These are phyloP conservation scores for Eudorina sp. DNA, from an alignment of 139 green algal genomes.

Conservation along the genomic window DNA sequence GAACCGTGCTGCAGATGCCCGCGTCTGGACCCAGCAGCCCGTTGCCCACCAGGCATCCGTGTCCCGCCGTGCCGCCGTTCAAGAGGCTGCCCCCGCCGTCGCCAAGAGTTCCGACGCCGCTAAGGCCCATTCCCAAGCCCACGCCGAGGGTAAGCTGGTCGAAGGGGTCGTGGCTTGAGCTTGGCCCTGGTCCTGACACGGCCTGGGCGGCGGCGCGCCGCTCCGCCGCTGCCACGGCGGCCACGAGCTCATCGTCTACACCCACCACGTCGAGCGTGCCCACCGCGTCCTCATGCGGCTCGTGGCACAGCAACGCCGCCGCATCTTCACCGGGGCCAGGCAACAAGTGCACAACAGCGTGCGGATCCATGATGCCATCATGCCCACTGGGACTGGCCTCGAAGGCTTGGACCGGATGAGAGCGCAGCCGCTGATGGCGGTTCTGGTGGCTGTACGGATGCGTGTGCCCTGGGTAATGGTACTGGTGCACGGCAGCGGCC, in stretches of 20 bases:
- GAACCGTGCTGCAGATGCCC: neutral
- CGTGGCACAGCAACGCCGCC: neutral
- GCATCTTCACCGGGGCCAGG: neutral
- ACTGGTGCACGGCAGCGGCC: neutral
- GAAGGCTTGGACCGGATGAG: neutral
- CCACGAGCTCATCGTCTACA: neutral
- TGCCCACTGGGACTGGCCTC: neutral
- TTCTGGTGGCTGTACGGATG: neutral
- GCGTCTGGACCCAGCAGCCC: neutral
- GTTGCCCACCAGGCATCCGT: neutral
- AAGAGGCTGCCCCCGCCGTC: neutral
- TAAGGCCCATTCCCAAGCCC: neutral
- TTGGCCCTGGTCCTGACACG: neutral
- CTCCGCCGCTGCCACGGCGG: neutral
- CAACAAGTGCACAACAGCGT: neutral
- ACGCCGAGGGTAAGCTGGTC: slow-evolving; percentile 23
- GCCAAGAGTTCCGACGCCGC: neutral
- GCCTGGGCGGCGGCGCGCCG: neutral
- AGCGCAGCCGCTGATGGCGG: neutral
- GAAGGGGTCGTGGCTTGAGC: neutral
- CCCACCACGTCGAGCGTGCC: neutral
- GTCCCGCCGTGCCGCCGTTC: neutral
- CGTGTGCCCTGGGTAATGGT: neutral
- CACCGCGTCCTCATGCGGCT: neutral
- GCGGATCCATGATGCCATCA: neutral